Conservation (phyloP, 768 basidiomycete species). For the Arthromyces matolae region DNA sequence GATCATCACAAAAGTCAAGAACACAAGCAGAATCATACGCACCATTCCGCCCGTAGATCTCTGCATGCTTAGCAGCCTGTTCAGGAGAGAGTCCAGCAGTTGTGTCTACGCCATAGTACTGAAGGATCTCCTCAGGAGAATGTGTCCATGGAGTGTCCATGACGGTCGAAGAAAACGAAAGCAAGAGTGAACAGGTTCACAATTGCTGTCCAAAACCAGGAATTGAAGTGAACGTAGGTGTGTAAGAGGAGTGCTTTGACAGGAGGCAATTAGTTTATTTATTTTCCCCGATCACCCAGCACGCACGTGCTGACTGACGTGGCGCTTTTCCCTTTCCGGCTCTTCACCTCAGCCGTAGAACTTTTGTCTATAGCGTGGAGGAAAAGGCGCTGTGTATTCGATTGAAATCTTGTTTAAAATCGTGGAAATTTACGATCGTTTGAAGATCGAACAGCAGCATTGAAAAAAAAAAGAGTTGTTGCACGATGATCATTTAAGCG, state of each 20-base stretch:
- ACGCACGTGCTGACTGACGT: constrained; percentile 41
- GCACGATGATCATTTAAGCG: no score
- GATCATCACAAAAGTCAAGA: constrained; percentile 1
- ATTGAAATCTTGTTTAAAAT: no score
- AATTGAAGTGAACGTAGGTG: constrained; percentile 1
- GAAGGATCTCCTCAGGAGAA: constrained; percentile 62
- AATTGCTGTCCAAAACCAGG: constrained; percentile 11
- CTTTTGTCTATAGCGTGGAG: no score
- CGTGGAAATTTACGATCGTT: no score
- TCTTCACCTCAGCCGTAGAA: no score
- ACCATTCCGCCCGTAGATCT: constrained; percentile 88
- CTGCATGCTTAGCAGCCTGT: constrained; percentile 69
- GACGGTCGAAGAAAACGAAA: constrained; percentile 18
- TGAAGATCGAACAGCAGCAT: no score
- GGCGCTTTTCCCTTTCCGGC: no score
- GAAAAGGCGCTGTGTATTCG: no score
- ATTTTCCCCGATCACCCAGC: constrained; percentile 12
- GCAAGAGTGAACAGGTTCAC: constrained; percentile 10
- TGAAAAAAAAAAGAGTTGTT: no score
- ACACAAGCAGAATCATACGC: constrained; percentile 14
- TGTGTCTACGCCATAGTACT: constrained; percentile 67
- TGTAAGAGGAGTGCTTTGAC: constrained; percentile 2
- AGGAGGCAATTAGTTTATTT: no score
- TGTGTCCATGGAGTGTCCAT: constrained; percentile 82
- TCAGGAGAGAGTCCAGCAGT: constrained; percentile 58